Percentiles rank a stretch among this genome's conserved stretches.
Evolutionary conservation across 371 early-diverging fungal species (phyloP).

Genomic region (Mortierella sp.): DNA sequence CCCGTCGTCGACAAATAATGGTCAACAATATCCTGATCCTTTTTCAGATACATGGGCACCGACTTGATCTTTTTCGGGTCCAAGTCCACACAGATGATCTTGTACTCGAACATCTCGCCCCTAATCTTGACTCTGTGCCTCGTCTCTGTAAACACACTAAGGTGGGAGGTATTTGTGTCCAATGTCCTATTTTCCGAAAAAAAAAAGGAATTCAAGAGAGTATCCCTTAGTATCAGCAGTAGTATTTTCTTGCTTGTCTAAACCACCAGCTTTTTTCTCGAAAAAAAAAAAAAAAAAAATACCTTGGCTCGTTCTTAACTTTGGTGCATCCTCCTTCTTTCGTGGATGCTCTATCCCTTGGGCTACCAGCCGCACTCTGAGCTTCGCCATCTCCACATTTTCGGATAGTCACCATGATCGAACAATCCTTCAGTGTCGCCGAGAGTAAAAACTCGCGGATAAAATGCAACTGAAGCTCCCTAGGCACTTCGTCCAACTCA

Average conservation of each 20-base stretch:
- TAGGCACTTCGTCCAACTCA: conserved; percentile 26
- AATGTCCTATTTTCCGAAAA: too few relatives aligned
- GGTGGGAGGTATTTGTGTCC: too few relatives aligned
- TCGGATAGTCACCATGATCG: conserved; percentile 33
- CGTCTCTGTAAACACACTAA: conserved; percentile 14
- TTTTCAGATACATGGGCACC: conserved; percentile 37
- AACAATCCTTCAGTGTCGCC: conserved; percentile 45
- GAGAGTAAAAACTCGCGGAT: conserved; percentile 46
- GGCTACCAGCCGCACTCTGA: neutral
- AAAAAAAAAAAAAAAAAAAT: too few relatives aligned
- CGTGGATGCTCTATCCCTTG: too few relatives aligned
- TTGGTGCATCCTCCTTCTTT: neutral
- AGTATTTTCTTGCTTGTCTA: too few relatives aligned
- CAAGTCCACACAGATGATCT: conserved; percentile 46
- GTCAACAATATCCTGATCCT: conserved; percentile 33
- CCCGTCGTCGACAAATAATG: conserved; percentile 31
- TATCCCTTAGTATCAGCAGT: too few relatives aligned
- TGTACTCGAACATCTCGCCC: conserved; percentile 27
- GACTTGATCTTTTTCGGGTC: conserved; percentile 45
- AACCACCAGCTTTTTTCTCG: too few relatives aligned
- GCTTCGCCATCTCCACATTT: neutral
- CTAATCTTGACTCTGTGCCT: conserved; percentile 21
- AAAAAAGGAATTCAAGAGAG: too few relatives aligned
- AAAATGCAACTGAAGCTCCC: conserved; percentile 26
- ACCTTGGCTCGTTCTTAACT: neutral